Evolutionary conservation across 768 basidiomycete genomes (phyloP).

Genomic region (Amylocystis lapponica): DNA sequence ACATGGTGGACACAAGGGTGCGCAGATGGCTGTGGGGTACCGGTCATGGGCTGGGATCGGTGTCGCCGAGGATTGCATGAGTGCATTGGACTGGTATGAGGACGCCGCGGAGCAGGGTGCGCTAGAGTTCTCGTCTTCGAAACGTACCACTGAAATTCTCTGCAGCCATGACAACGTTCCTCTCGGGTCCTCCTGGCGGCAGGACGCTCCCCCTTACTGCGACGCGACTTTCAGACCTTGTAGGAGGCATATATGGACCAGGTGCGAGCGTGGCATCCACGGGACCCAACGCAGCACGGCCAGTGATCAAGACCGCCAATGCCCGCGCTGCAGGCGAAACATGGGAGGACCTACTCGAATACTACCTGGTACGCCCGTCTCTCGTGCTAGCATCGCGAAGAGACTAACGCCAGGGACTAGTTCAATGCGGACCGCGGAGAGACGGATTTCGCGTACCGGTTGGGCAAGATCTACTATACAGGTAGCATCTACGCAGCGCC

Average conservation of each 20-base stretch:
- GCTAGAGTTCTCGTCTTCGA: constrained; percentile 4
- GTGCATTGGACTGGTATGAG: constrained; percentile 87
- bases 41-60: constrained; percentile 96
- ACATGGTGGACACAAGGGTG: constrained; percentile 77
- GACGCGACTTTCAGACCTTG: constrained; percentile 81
- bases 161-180: constrained; percentile 73
- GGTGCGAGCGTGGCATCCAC: constrained; percentile 94
- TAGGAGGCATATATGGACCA: constrained; percentile 90
- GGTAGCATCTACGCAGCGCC: constrained; percentile 80
- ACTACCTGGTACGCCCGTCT: constrained; percentile 61
- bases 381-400: not conserved
- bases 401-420: constrained; percentile 31
- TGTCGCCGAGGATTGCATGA: constrained; percentile 77
- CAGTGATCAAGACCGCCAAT: constrained; percentile 79
- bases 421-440: constrained; percentile 95
- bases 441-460: constrained; percentile 80
- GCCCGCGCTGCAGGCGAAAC: constrained; percentile 88
- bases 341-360: constrained; percentile 90
- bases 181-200: constrained; percentile 88
- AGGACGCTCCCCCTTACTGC: constrained; percentile 76
- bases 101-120: constrained; percentile 79
- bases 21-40: constrained; percentile 91
- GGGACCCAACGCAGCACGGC: constrained; percentile 60
- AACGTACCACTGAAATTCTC: constrained; percentile 4
- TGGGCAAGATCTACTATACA: constrained; percentile 95